These are phyloP conservation scores for Luvunga scandens DNA, from an alignment of 345 rosid genomes.

Conservation along the genomic window DNA sequence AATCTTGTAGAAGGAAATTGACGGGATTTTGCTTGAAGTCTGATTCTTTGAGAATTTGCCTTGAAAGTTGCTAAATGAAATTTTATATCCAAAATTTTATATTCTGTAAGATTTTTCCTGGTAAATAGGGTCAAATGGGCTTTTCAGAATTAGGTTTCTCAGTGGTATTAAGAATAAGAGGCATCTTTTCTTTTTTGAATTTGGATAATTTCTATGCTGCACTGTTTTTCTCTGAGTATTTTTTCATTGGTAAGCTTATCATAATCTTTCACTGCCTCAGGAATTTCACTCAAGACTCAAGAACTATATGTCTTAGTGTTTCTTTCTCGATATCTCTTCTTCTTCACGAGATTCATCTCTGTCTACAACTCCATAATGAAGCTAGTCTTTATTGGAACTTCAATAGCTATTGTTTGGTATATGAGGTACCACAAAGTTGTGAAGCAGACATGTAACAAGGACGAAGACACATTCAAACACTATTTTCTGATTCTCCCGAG, in stretches of 20 bases:
- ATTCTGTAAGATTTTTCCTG: neutral
- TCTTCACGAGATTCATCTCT: slow-evolving; percentile 29
- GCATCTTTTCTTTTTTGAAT: neutral
- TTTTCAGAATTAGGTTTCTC: neutral
- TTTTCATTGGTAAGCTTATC: neutral
- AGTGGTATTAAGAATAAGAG: neutral
- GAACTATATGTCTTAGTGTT: slow-evolving; percentile 48
- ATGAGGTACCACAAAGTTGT: slow-evolving; percentile 48
- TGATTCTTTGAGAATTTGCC: neutral
- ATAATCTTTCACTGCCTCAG: slow-evolving; percentile 17
- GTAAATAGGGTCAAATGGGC: neutral
- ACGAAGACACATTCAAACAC: slow-evolving; percentile 36
- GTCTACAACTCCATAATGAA: slow-evolving; percentile 46
- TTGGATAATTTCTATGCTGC: neutral
- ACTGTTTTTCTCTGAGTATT: neutral
- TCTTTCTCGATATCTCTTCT: slow-evolving; percentile 38
- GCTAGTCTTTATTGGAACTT: slow-evolving; percentile 38
- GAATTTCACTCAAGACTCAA: slow-evolving; percentile 46
- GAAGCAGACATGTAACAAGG: slow-evolving; percentile 35
- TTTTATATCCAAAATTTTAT: neutral
- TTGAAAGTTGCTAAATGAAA: neutral
- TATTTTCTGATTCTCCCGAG: slow-evolving; percentile 23
- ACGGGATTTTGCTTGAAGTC: neutral
- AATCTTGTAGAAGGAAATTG: neutral
- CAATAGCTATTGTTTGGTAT: slow-evolving; percentile 47